phyloP scores from a whole-genome alignment of 768 basidiomycete species.

The Boletus rubroflammeus region DNA sequence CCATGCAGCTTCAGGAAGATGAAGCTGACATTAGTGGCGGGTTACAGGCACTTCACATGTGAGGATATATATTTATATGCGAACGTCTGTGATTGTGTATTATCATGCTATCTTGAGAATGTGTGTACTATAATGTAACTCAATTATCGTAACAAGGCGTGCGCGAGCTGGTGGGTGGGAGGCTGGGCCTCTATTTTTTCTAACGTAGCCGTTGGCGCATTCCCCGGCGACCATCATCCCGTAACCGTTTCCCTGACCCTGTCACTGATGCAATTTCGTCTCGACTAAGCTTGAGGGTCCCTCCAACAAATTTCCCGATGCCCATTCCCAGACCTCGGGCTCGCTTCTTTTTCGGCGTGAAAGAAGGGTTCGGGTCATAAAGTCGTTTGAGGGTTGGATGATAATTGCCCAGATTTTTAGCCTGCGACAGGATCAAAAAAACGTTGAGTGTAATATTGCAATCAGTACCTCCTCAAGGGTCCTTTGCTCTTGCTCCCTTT shows the following conservation, averaged over 20 bases:
- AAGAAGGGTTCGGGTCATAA: slow-evolving; percentile 42
- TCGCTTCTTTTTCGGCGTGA: slow-evolving; percentile 41
- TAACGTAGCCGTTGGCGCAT: slow-evolving; percentile 7
- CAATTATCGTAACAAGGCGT: not conserved
- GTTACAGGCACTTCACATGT: slow-evolving; percentile 24
- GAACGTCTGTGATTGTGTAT: slow-evolving; percentile 1
- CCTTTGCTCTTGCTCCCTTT: slow-evolving; percentile 50
- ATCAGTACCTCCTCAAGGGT: slow-evolving; percentile 63
- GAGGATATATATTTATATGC: slow-evolving; percentile 10
- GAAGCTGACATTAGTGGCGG: slow-evolving; percentile 24
- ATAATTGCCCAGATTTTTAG: slow-evolving; percentile 82
- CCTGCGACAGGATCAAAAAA: slow-evolving; percentile 41
- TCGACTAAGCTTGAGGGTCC: slow-evolving; percentile 60
- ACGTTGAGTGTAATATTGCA: not conserved
- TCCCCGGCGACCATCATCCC: not conserved
- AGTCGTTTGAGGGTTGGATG: slow-evolving; percentile 73
- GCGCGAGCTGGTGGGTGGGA: too few species aligned
- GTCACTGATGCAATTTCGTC: slow-evolving; percentile 51
- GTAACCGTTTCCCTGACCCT: slow-evolving; percentile 15
- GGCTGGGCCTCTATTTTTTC: not conserved
- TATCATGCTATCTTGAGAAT: slow-evolving; percentile 2
- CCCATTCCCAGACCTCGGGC: slow-evolving; percentile 73
- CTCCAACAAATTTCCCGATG: slow-evolving; percentile 70
- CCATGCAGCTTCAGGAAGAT: slow-evolving; percentile 15
- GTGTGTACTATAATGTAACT: slow-evolving; percentile 1